phyloP scores from a whole-genome alignment of 352 stramenopile species.

The Globisporangium radiosum region DNA sequence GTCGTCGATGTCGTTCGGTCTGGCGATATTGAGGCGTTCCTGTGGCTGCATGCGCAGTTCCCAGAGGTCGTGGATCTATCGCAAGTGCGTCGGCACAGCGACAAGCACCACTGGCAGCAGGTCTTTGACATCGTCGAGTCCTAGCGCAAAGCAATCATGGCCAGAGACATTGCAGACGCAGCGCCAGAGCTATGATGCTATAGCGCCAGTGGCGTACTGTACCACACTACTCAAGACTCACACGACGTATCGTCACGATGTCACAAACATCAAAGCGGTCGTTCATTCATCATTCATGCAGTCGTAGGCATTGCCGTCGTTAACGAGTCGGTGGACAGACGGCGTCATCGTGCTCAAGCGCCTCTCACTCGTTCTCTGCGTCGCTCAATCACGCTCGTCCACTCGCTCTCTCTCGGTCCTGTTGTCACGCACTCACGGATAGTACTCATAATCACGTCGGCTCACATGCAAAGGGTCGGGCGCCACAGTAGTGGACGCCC shows the following conservation, averaged over 20 bases:
- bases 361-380: not conserved
- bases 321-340: not conserved
- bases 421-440: not conserved
- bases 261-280: no score
- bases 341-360: not conserved
- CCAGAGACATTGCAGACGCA: no score
- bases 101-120: not conserved
- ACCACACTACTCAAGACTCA: no score
- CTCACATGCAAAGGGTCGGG: not conserved
- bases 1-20: not conserved
- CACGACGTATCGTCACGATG: no score
- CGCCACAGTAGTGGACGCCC: not conserved
- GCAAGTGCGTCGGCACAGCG: not conserved
- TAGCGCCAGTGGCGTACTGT: no score
- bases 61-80: not conserved
- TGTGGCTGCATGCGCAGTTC: constrained; percentile 3
- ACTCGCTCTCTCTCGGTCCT: not conserved
- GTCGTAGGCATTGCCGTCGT: no score
- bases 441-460: constrained; percentile 2
- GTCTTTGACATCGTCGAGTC: not conserved
- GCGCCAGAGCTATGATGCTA: no score
- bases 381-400: not conserved
- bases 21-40: constrained; percentile 1
- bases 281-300: no score
- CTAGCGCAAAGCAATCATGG: no score